Percentiles rank a stretch among this genome's conserved stretches.
phyloP scores from a whole-genome alignment of 2,329 filamentous ascomycete species.

The Colletotrichum sp. region DNA sequence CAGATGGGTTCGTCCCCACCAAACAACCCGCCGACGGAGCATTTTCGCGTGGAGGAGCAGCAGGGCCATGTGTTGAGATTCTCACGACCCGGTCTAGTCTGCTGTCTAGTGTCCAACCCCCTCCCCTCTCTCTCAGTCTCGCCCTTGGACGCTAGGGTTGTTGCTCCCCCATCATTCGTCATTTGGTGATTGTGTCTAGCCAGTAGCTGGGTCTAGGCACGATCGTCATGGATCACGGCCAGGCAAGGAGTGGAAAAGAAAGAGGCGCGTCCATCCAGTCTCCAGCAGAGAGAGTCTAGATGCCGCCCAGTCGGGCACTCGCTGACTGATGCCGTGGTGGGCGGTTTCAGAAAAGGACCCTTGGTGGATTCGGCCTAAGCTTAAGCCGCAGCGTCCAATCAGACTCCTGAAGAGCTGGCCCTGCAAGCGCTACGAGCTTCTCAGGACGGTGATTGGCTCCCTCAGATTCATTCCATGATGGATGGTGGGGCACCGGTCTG shows the following conservation, averaged over 20 bases:
- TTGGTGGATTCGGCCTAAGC: slow-evolving; percentile 38
- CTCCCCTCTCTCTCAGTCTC: background rate
- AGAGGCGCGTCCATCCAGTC: background rate
- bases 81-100: background rate
- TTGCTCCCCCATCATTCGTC: slow-evolving; percentile 1
- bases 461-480: slow-evolving; percentile 21
- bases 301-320: slow-evolving; percentile 1
- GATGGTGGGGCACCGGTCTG: background rate
- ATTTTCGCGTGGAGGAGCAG: slow-evolving; percentile 5
- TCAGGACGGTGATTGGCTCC: slow-evolving; percentile 30
- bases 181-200: background rate
- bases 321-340: slow-evolving; percentile 14
- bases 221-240: background rate
- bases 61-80: background rate
- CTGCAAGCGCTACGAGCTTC: slow-evolving; percentile 28
- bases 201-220: background rate
- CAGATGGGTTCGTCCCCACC: slow-evolving; percentile 6
- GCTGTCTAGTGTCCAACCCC: background rate
- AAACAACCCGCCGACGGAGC: slow-evolving; percentile 15
- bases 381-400: slow-evolving; percentile 36
- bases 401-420: slow-evolving; percentile 30
- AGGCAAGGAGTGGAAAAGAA: background rate
- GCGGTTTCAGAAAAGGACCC: slow-evolving; percentile 29
- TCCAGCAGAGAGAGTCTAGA: background rate
- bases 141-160: background rate